Percentiles rank a stretch among this genome's conserved stretches.
phyloP scores from a whole-genome alignment of 2,329 filamentous ascomycete species.

The Sarocladium kiliense region DNA sequence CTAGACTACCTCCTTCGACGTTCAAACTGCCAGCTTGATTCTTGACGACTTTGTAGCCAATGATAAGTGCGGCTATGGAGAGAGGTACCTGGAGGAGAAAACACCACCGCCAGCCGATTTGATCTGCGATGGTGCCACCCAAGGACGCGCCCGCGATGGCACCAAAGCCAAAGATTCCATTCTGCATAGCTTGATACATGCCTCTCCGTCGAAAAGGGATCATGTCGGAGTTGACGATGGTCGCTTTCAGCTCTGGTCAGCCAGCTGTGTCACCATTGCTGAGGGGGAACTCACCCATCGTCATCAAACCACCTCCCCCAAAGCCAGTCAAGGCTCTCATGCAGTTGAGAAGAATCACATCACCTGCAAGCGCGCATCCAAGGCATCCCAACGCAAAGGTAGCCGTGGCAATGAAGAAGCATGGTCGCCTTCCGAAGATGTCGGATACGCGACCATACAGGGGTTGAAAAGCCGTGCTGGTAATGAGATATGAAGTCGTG shows the following conservation, averaged over 20 bases:
- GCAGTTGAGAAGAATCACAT: conserved; percentile 55
- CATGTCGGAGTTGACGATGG: conserved; percentile 57
- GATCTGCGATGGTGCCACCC: conserved; percentile 59
- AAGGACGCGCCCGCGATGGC: conserved; percentile 58
- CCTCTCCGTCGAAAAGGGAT: conserved; percentile 39
- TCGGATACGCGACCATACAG: conserved; percentile 68
- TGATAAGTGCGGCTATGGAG: conserved; percentile 46
- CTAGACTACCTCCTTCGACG: not conserved
- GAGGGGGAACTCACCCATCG: conserved; percentile 59
- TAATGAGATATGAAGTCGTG: conserved; percentile 67
- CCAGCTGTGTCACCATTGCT: not conserved
- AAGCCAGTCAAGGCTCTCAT: conserved; percentile 65
- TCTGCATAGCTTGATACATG: conserved; percentile 58
- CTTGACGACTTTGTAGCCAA: conserved; percentile 49
- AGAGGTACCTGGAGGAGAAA: conserved; percentile 60
- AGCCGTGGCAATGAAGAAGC: conserved; percentile 59
- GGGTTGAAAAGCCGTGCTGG: conserved; percentile 66
- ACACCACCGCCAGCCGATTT: conserved; percentile 63
- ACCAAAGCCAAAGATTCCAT: conserved; percentile 56
- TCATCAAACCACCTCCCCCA: conserved; percentile 63
- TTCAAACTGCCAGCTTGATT: conserved; percentile 20
- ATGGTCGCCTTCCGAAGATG: conserved; percentile 59
- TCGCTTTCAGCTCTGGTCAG: conserved; percentile 18
- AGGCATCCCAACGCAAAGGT: conserved; percentile 59
- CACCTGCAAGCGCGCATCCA: conserved; percentile 57